Conservation (phyloP, 192 early-diverging fungal species). For the Coemansia sp. region DNA sequence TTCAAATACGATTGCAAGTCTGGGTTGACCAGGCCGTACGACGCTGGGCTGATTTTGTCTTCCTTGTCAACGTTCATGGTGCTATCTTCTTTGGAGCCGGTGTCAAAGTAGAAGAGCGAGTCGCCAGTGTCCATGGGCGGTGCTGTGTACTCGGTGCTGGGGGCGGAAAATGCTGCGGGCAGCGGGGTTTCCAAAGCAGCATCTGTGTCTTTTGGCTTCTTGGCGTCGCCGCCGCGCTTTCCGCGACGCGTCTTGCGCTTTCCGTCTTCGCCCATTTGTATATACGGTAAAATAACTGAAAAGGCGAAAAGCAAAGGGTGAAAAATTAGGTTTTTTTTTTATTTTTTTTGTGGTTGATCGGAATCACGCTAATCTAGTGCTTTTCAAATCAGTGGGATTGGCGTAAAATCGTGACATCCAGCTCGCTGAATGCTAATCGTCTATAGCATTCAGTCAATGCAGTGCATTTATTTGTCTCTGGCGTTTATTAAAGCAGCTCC, state of each 20-base stretch:
- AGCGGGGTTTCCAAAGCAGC: background rate
- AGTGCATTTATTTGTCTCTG: too few relatives aligned
- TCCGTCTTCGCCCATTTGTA: constrained; percentile 12
- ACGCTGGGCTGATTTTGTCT: constrained; percentile 21
- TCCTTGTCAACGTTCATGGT: background rate
- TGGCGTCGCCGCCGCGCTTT: constrained; percentile 24
- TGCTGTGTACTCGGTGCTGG: constrained; percentile 8
- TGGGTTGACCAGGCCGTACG: constrained; percentile 33
- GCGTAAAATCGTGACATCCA: too few relatives aligned
- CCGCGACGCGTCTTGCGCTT: constrained; percentile 27
- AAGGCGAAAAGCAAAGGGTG: background rate
- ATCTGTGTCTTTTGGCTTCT: constrained; percentile 2
- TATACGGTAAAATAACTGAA: background rate
- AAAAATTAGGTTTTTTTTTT: background rate
- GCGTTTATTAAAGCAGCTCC: too few relatives aligned
- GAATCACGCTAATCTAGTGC: background rate
- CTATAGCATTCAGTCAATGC: too few relatives aligned
- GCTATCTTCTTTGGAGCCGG: background rate
- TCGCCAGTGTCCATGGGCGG: constrained; percentile 17
- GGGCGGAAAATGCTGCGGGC: background rate
- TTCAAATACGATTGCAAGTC: constrained; percentile 57
- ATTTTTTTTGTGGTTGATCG: background rate
- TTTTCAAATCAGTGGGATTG: too few relatives aligned
- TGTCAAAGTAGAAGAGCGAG: constrained; percentile 18
- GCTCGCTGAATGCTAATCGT: too few relatives aligned